Evolutionary conservation across 228 moss, liverwort and hornwort species (phyloP), one percentile per base, ranked within the genome.

Genomic region (Sphagnum fallax): DNA sequence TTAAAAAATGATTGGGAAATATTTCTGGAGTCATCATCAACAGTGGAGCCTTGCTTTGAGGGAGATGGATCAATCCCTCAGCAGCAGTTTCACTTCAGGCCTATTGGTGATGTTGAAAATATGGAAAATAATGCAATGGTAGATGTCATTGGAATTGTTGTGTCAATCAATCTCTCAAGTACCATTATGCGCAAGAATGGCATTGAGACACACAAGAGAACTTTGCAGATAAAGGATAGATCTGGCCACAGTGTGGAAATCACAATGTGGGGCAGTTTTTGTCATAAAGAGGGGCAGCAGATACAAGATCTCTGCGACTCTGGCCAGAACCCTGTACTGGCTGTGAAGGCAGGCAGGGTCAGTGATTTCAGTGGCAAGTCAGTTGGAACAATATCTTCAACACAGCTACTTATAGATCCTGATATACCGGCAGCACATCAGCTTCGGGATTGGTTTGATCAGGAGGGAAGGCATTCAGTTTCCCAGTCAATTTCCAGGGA

Each of bases 281-380:
- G 98, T 74, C 89, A 85, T 8, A 98, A 90, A 80, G 93, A 93
- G 73, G 98, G 98, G 64, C 90, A 93, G 67, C 82, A 88, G 50
- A 70, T 98, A 32, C 94, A 92, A 72, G 81, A 83, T 2, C 76
- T 88, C 14, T 74, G 91, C 76, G 74, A 78, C 65, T 79, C 81
- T 47, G 98, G 94, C 67, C 69, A 67, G 53, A 74, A 74, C 68
- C 93, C 94, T 49, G 71, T 93, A 4, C 61, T 93, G 49, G 91
- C 82, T 61, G 77, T 93, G 59, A 98, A 98, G 77, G 80, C 90
- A 11, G 91, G 73, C 48, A 90, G 93, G 71, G 92, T 98, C 15
- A 98, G 91, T 74, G 98, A 98, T 66, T 98, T 98, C 51, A 98
- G 93, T 75, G 98, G 98, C 14, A 98, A 89, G 80, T 88, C 87